Percentiles rank a stretch among this genome's conserved stretches.
These are phyloP conservation scores for Oryza australiensis DNA, from an alignment of 176 grass and related monocot species.

Conservation along the genomic window DNA sequence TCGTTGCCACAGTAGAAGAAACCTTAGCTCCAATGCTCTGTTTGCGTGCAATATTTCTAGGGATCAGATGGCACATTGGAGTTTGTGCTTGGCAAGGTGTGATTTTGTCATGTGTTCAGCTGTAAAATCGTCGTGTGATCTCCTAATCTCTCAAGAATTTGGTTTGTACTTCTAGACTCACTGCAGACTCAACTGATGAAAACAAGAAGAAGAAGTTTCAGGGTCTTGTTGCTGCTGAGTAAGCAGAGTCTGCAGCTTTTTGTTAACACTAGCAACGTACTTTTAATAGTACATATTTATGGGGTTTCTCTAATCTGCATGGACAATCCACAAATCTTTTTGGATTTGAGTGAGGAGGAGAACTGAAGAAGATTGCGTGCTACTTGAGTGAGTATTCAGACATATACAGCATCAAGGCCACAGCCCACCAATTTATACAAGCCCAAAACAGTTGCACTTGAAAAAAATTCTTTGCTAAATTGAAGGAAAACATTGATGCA, in stretches of 20 bases:
- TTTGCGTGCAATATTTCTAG: neutral
- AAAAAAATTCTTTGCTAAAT: too few species aligned
- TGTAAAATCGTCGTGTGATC: neutral
- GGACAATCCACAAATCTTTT: neutral
- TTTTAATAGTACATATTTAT: neutral
- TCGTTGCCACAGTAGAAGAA: slow-evolving; percentile 26
- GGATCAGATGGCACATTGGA: neutral
- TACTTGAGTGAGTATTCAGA: too few species aligned
- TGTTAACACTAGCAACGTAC: neutral
- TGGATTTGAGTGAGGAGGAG: neutral
- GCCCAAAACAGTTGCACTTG: too few species aligned
- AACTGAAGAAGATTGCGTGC: neutral
- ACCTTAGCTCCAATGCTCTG: neutral
- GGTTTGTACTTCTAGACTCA: neutral
- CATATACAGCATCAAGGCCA: too few species aligned
- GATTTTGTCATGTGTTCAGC: neutral
- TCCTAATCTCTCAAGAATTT: neutral
- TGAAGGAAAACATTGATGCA: too few species aligned
- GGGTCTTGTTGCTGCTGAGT: neutral
- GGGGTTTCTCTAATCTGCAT: neutral
- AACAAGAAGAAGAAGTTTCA: neutral
- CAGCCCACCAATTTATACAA: too few species aligned
- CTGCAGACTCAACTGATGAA: slow-evolving; percentile 3
- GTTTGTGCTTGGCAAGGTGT: slow-evolving; percentile 9
- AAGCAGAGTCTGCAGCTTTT: neutral